phyloP scores from a whole-genome alignment of 2,329 filamentous ascomycete genomes.

The Colletotrichum sp. region DNA sequence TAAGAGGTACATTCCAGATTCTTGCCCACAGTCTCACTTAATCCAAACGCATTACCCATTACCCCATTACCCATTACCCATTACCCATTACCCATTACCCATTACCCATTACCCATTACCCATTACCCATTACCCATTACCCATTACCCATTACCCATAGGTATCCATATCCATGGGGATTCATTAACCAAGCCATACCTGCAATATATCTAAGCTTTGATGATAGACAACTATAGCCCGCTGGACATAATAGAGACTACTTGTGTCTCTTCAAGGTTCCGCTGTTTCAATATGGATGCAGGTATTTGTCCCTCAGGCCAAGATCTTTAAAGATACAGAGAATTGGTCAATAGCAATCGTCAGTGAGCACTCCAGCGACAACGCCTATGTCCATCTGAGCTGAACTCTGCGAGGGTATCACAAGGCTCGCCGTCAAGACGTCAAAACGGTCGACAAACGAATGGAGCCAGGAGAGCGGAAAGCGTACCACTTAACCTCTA shows the following conservation, averaged over 20 bases:
- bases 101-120: neutral
- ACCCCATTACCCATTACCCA: too few relatives aligned
- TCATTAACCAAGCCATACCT: neutral
- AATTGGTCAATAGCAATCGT: too few relatives aligned
- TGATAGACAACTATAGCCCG: neutral
- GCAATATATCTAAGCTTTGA: neutral
- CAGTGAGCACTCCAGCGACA: too few relatives aligned
- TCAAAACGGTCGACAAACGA: neutral
- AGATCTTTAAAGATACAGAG: neutral
- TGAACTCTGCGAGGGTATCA: neutral
- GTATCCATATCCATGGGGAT: neutral
- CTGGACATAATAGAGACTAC: neutral
- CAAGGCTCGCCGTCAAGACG: neutral
- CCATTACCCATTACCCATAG: neutral
- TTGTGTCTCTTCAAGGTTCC: neutral
- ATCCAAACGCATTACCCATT: too few relatives aligned
- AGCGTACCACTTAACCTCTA: neutral
- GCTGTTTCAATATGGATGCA: neutral
- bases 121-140: too few relatives aligned
- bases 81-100: neutral
- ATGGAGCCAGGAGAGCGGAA: fast-evolving
- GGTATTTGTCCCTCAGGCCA: neutral
- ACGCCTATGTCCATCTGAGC: neutral
- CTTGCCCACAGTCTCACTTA: too few relatives aligned
- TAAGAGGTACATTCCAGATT: neutral